Evolutionary conservation across 371 early-diverging fungal genomes (phyloP).

Genomic region (Mucor irregularis): DNA sequence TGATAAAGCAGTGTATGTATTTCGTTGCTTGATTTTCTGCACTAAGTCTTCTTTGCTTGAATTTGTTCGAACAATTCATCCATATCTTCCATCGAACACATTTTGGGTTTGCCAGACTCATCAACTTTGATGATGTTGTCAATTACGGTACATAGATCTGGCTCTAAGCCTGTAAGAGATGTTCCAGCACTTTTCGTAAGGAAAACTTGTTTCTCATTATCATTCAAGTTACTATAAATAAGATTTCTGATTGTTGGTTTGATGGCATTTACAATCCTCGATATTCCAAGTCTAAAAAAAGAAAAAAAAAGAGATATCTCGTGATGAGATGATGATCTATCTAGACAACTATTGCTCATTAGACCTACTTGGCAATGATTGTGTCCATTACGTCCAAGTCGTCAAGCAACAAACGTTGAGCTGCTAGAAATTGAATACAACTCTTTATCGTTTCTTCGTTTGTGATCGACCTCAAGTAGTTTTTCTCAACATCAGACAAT

Average conservation of each 20-base stretch:
- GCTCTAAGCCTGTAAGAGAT: neutral
- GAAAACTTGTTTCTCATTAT: neutral
- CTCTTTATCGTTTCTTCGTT: neutral
- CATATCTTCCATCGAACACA: neutral
- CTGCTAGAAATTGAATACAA: neutral
- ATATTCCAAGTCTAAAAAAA: neutral
- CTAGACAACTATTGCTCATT: neutral
- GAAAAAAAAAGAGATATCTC: neutral
- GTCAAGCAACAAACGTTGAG: neutral
- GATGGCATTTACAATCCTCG: neutral
- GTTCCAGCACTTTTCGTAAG: neutral
- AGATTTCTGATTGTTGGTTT: neutral
- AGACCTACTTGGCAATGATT: neutral
- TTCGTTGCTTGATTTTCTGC: neutral
- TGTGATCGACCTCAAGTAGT: neutral
- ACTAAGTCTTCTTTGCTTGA: neutral
- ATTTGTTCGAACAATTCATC: too few species aligned
- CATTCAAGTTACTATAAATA: neutral
- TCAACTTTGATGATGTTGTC: neutral
- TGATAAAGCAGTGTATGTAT: neutral
- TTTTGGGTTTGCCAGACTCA: neutral
- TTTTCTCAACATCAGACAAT: neutral
- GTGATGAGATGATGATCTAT: neutral
- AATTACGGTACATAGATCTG: neutral
- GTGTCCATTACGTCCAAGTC: neutral